Evolutionary conservation across 2,329 filamentous ascomycete genomes (phyloP), one percentile per base, ranked within the genome.

Genomic region (Trichoderma sp.): DNA sequence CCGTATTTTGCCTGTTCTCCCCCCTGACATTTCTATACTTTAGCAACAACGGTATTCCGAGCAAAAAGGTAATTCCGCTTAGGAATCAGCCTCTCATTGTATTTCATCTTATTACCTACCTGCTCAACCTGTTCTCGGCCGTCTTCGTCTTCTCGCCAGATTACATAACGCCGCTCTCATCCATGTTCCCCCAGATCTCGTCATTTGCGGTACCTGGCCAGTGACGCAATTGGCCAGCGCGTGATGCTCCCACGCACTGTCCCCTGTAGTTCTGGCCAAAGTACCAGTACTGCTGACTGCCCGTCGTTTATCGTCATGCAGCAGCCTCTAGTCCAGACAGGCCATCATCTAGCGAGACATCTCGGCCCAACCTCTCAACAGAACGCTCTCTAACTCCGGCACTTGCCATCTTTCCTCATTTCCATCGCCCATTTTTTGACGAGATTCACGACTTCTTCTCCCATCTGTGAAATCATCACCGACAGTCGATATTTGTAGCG

Each of bases 341-440:
- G 66, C 66, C 66, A 27, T 59, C 66, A 21, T 24, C 64, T 68
- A 60, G 72, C 63, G 53, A 73, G 72, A 74, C 72, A 56, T n/a
- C 72, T 74, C 72, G 65, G 72, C 72, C 72, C 72, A 69, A 75
- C 68, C 45, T 74, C 74, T 71, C 74, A 72, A 71, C 60, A 75
- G 64, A 66, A 69, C 64, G 21, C 56, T 63, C 64, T 68, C 24
- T 27, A 62, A 62, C 64, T 69, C 29, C 65, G 71, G 33, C 53
- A 24, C 35, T 56, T 18, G n/a, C 41, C 45, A 29, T 16, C 21
- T 24, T 38, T 21, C 38, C 59, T 53, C 68, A 35, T 38, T 29
- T 27, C 21, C 21, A 45, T 67, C 33, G 45, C 65, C 45, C 41
- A 66, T 67, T 67, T n/a, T n/a, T 24, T 9, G 21, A 60, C 63